Conservation (phyloP, 129 eudicot genomes). For the Flaveria ramosissima region DNA sequence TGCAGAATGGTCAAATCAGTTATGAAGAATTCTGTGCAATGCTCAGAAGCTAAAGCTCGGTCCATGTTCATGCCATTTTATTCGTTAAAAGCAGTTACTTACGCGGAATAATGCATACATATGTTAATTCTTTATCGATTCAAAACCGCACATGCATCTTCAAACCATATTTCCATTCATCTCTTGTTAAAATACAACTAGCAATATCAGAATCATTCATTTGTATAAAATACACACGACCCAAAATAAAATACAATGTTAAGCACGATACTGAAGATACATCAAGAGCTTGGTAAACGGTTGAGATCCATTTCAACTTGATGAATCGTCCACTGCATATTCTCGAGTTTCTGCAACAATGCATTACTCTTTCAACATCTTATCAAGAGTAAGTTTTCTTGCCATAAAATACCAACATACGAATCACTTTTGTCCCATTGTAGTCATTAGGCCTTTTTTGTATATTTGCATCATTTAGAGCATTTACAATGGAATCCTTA, state of each 20-base stretch:
- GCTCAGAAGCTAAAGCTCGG: constrained; percentile 24
- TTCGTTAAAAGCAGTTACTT: not conserved
- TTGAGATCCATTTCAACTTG: constrained; percentile 98
- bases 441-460: not conserved
- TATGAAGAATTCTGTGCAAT: constrained; percentile 25
- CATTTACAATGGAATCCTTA: too few relatives aligned
- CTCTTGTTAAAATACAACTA: not conserved
- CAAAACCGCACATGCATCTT: not conserved
- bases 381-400: not conserved
- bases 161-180: not conserved
- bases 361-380: constrained; percentile 17
- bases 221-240: constrained; percentile 6
- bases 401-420: not conserved
- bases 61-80: not conserved
- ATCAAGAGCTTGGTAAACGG: constrained; percentile 49
- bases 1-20: constrained; percentile 29
- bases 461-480: not conserved
- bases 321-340: constrained; percentile 94
- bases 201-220: constrained; percentile 10
- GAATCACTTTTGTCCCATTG: not conserved
- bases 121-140: not conserved
- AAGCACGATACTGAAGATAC: constrained; percentile 14
- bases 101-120: not conserved
- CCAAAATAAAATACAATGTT: not conserved
- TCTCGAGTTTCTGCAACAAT: constrained; percentile 77